A percentile compares a stretch with the other conserved stretches of the same genome.
phyloP scores from a whole-genome alignment of 2,329 filamentous ascomycete genomes.

The Chrysoporthe austroafricana region DNA sequence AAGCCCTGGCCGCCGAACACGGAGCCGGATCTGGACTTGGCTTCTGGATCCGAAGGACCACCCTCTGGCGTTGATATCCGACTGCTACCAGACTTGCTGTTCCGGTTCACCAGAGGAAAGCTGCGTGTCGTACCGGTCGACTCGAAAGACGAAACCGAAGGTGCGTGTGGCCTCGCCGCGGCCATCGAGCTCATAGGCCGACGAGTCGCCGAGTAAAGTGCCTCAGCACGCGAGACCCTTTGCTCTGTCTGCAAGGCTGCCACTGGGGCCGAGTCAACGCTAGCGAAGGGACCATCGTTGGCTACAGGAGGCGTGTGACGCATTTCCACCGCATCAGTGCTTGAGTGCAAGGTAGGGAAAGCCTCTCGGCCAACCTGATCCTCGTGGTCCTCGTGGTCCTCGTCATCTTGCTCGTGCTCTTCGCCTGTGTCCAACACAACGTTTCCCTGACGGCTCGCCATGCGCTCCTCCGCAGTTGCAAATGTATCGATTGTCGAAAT shows the following conservation, averaged over 20 bases:
- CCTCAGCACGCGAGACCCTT: conserved; percentile 33
- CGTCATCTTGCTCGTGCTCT: conserved; percentile 25
- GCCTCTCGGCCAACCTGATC: conserved; percentile 26
- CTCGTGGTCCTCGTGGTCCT: background rate
- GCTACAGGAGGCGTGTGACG: conserved; percentile 39
- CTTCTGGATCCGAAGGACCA: conserved; percentile 56
- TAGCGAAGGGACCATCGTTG: conserved; percentile 34
- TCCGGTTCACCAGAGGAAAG: conserved; percentile 63
- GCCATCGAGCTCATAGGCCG: conserved; percentile 49
- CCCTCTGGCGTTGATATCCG: conserved; percentile 51
- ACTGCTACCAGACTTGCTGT: conserved; percentile 40
- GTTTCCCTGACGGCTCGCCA: conserved; percentile 41
- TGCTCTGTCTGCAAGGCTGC: conserved; percentile 30
- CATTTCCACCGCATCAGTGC: conserved; percentile 21
- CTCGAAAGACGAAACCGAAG: conserved; percentile 60
- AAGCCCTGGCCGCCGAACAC: conserved; percentile 55
- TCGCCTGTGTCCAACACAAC: conserved; percentile 33
- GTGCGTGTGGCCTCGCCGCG: conserved; percentile 50
- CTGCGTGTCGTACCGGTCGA: conserved; percentile 64
- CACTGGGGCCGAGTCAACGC: conserved; percentile 17
- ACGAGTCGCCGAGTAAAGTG: conserved; percentile 41
- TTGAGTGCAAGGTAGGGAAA: conserved; percentile 31
- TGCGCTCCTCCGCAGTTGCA: conserved; percentile 59
- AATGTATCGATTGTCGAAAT: conserved; percentile 58
- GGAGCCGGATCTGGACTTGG: conserved; percentile 52